phyloP scores from a whole-genome alignment of 805 yeast genomes.

The Candida peoriensis region DNA sequence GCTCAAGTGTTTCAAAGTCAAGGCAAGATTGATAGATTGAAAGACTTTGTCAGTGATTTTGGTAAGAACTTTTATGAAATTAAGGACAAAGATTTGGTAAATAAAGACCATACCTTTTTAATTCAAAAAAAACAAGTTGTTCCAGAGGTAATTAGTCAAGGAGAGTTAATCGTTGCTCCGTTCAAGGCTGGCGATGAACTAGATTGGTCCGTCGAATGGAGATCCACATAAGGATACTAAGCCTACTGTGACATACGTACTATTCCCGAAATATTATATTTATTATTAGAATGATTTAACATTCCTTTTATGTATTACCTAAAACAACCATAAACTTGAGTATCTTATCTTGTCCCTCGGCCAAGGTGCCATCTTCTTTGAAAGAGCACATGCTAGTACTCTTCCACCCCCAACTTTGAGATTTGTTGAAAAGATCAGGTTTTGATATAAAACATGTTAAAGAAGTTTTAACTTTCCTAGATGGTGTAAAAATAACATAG shows the following conservation, averaged over 20 bases:
- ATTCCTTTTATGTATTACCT: conserved; percentile 41
- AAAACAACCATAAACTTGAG: conserved; percentile 45
- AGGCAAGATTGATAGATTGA: conserved; percentile 60
- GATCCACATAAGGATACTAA: conserved; percentile 8
- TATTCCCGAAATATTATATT: neutral
- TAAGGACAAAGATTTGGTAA: conserved; percentile 37
- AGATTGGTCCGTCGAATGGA: conserved; percentile 75
- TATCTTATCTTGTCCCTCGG: conserved; percentile 38
- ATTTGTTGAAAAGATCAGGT: conserved; percentile 46
- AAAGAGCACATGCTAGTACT: conserved; percentile 49
- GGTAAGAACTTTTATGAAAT: conserved; percentile 71
- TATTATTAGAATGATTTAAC: too few species aligned
- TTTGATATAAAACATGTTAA: conserved; percentile 50
- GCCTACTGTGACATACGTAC: neutral
- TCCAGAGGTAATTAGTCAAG: conserved; percentile 51
- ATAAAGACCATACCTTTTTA: conserved; percentile 46
- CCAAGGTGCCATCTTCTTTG: conserved; percentile 42
- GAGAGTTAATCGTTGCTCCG: conserved; percentile 63
- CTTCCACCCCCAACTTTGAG: conserved; percentile 63
- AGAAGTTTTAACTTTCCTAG: conserved; percentile 38
- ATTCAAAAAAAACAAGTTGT: conserved; percentile 49
- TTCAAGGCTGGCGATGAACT: conserved; percentile 78
- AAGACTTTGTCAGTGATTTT: conserved; percentile 67
- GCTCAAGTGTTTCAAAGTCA: conserved; percentile 78
- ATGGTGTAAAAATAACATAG: conserved; percentile 51